Evolutionary conservation across 2,329 filamentous ascomycete species (phyloP), one percentile per base, ranked within the genome.

Genomic region (Neocatenulostroma microsporum): DNA sequence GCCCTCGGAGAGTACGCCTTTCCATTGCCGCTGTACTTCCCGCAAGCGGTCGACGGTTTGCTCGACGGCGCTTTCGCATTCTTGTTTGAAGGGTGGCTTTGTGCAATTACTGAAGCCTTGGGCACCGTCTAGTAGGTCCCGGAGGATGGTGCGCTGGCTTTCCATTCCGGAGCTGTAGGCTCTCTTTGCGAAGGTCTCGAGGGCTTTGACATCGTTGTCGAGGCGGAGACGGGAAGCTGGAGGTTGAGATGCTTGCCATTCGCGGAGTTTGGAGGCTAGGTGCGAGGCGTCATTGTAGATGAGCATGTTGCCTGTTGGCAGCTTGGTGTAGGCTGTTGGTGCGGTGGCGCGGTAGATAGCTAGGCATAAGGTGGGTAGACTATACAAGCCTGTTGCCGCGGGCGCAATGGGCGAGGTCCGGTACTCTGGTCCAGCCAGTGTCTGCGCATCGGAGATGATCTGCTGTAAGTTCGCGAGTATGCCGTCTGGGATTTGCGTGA

Each of bases 401-500:
- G 80, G 67, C 1, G 78, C 72, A 34, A 89, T 76, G 0, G 80
- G 72, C 9, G 73, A 64, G 15, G 53, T 50, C 14, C 58, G 49
- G 23, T 64, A 58, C 1, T 62, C 58, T 46, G 74, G 61, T 26
- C 69, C 54, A 17, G 76, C 75, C 30, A 89, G 63, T 1, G 66
- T 69, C 8, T 74, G 51, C 26, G 69, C 61, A 39, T 69, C 61
- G 29, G 56, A 43, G 42, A 72, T 54, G 6, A 66, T 57, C 31
- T 64, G 43, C 74, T 69, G 65, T 35, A 89, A 76, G 19, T 84
- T 70, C 13, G 75, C 69, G 14, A 88, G 68, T 10, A 96, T 78
- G 3, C 80, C 76, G 42, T 86, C 80, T 1, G 91, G 89, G 58
- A 95, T 82, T 2, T 83, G 82, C 0, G 89, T 95, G 34, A 94